Evolutionary conservation across 768 basidiomycete genomes (phyloP).

Genomic region (Candolleomyces efflorescens): DNA sequence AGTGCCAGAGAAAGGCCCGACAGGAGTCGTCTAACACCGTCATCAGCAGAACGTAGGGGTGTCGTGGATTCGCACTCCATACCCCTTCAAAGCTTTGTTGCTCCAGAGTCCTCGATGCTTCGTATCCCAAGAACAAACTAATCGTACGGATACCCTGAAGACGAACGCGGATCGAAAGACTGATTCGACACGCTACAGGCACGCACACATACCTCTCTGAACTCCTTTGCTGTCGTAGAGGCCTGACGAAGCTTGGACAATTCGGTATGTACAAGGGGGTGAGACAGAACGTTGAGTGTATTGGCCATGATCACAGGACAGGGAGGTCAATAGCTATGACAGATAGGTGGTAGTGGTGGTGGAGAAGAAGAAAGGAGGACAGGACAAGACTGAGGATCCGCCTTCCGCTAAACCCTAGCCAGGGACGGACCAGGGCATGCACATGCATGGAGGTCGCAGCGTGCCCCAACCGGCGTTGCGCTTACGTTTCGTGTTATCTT

Average conservation of each 20-base stretch:
- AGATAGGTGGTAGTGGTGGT: conserved; percentile 1
- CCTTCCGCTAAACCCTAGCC: not conserved
- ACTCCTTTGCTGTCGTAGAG: conserved; percentile 64
- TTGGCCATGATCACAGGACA: conserved; percentile 18
- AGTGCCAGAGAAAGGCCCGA: conserved; percentile 75
- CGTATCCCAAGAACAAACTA: conserved; percentile 76
- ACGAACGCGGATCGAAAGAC: not conserved
- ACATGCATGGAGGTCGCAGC: conserved; percentile 1
- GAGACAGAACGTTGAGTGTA: conserved; percentile 51
- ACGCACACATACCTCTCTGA: conserved; percentile 56
- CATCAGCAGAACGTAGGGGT: conserved; percentile 1
- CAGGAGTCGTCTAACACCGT: conserved; percentile 63
- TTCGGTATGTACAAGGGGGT: conserved; percentile 71
- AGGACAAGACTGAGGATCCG: not conserved
- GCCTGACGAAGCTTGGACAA: conserved; percentile 65
- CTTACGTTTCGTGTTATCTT: not conserved
- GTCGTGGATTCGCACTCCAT: conserved; percentile 20
- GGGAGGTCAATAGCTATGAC: not conserved
- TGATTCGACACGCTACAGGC: not conserved
- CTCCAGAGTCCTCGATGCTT: conserved; percentile 69
- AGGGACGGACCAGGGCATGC: not conserved
- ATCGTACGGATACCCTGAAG: conserved; percentile 68
- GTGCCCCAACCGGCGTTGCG: not conserved
- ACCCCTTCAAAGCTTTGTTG: conserved; percentile 63
- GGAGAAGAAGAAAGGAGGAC: not conserved